Conservation (phyloP, 2,329 filamentous ascomycete genomes). For the Aureobasidium lini region DNA sequence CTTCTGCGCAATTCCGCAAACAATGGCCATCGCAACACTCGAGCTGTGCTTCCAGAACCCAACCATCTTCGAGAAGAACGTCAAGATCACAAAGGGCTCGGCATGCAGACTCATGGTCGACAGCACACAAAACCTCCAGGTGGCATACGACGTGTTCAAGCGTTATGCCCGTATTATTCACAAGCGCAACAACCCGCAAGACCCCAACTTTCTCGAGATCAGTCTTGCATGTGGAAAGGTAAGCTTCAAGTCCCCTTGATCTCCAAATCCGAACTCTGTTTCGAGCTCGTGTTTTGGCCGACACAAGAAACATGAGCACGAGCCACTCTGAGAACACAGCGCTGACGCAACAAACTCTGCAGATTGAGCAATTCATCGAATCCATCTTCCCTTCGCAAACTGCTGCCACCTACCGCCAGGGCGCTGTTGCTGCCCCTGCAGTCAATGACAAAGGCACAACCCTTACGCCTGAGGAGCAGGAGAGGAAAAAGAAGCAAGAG, state of each 20-base stretch:
- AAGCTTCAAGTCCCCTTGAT: constrained; percentile 14
- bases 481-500: constrained; percentile 45
- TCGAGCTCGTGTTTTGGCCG: neutral
- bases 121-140: constrained; percentile 79
- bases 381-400: constrained; percentile 64
- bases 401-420: constrained; percentile 43
- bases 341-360: constrained; percentile 14
- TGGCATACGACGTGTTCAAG: constrained; percentile 76
- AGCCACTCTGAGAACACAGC: neutral
- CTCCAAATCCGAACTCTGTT: neutral
- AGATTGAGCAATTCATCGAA: constrained; percentile 18
- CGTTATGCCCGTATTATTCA: constrained; percentile 73
- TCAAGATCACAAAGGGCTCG: constrained; percentile 95
- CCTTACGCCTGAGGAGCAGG: constrained; percentile 48
- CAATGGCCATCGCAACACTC: constrained; percentile 94
- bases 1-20: constrained; percentile 93
- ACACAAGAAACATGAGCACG: neutral
- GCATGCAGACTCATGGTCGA: constrained; percentile 88
- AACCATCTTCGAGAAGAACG: constrained; percentile 71
- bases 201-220: constrained; percentile 88
- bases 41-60: constrained; percentile 91
- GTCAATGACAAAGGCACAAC: constrained; percentile 42
- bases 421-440: constrained; percentile 27
- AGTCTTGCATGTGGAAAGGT: constrained; percentile 85
- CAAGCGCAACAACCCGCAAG: constrained; percentile 86